Percentiles rank a stretch among this genome's conserved stretches.
These are phyloP conservation scores for Solanum chmielewskii DNA, from an alignment of 257 asterid genomes.

Conservation along the genomic window DNA sequence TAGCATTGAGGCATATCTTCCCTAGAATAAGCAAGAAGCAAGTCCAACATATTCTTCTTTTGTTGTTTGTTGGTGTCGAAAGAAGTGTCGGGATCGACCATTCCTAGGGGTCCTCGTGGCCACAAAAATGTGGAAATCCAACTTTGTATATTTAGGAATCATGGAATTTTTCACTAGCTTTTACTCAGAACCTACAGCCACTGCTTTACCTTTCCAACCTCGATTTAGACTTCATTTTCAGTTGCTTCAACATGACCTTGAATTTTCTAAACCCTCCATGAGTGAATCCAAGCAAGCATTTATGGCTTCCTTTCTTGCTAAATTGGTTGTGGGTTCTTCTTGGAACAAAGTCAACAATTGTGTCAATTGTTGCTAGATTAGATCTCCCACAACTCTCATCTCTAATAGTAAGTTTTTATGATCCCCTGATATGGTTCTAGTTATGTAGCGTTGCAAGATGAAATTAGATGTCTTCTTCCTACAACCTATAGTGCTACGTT, in stretches of 20 bases:
- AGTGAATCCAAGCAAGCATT: neutral
- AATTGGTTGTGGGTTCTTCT: neutral
- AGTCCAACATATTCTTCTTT: neutral
- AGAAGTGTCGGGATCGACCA: neutral
- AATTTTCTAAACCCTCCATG: neutral
- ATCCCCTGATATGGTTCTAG: neutral
- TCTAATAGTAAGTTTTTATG: neutral
- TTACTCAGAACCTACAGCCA: neutral
- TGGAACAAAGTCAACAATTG: neutral
- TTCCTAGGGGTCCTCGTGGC: neutral
- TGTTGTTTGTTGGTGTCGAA: neutral
- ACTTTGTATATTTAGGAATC: neutral
- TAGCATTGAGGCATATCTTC: neutral
- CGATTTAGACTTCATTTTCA: neutral
- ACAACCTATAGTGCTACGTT: neutral
- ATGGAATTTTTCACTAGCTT: neutral
- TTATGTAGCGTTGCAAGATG: neutral
- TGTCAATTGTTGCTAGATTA: neutral
- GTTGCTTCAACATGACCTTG: neutral
- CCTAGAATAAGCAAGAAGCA: neutral
- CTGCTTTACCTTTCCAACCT: neutral
- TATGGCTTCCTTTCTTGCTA: neutral
- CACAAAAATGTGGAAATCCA: neutral
- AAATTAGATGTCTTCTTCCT: neutral
- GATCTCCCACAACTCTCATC: neutral